Evolutionary conservation across 2,329 filamentous ascomycete genomes (phyloP), one percentile per base, ranked within the genome.

Genomic region (Dactylellina haptotyla): DNA sequence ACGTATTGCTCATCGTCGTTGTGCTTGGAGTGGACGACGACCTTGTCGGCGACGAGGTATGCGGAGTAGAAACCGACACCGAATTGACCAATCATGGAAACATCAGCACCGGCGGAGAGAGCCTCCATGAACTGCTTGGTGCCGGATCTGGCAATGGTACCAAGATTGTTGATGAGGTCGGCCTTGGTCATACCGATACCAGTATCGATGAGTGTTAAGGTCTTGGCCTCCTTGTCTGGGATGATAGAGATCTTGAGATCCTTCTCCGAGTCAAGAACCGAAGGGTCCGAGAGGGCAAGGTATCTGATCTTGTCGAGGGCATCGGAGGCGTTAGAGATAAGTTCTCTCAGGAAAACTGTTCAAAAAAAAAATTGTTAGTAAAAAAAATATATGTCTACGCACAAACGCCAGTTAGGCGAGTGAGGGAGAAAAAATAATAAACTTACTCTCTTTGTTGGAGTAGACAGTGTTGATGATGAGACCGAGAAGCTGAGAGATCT

Each of bases 51-150:
- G 79, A 99, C 95, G 74, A 99, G 93, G 88, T 99, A 99, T 81
- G 95, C 95, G 76, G 95, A 98, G 90, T 99, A 99, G 92, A 99
- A 99, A 90, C 95, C 95, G 80, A 99, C 95, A 96, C 95, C 95
- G 84, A 99, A 99, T 86, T 99, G 95, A 82, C 95, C 95, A 83
- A 99, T 99, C 95, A 99, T 98, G 85, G 95, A 98, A 79, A 99
- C 95, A 84, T 99, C 95, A 82, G 95, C 95, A 87, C 95, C 95
- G 78, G 95, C 95, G 79, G 93, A 94, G 79, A 99, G 89, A 77
- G 95, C 95, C 88, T 99, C 95, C 95, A 99, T 99, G 86, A 99
- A 99, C 87, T 98, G 95, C 90, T 99, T 99, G 84, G 95, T 99
- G 78, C 95, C 95, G 76, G 95, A 99, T 82, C 95, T 93, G 82